These are phyloP conservation scores for Physaria fendleri DNA, from an alignment of 345 rosid species.

Conservation along the genomic window DNA sequence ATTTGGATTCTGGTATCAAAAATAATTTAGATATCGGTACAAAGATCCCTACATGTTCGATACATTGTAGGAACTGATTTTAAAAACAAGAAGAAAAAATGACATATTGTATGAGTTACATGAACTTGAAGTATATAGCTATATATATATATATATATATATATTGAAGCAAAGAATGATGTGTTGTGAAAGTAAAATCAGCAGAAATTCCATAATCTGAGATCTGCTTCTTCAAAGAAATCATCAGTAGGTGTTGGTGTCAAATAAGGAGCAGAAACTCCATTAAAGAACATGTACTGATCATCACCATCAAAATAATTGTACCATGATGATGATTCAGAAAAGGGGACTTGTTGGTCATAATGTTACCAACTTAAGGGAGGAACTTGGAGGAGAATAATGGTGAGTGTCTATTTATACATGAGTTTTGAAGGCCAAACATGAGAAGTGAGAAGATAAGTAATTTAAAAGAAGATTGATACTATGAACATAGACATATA, in stretches of 20 bases:
- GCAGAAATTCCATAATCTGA: slow-evolving; percentile 82
- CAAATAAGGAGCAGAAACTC: slow-evolving; percentile 28
- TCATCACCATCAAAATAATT: slow-evolving; percentile 43
- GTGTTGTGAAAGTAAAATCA: slow-evolving; percentile 21
- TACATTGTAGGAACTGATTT: not conserved
- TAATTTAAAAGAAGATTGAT: too few species aligned
- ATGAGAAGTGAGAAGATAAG: slow-evolving; percentile 11
- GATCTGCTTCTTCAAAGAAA: slow-evolving; percentile 56
- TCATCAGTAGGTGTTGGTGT: slow-evolving; percentile 41
- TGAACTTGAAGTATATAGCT: slow-evolving; percentile 23
- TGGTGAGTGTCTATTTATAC: slow-evolving; percentile 25
- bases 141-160: too few species aligned
- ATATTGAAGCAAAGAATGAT: slow-evolving; percentile 15
- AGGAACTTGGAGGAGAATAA: slow-evolving; percentile 15
- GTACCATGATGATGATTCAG: slow-evolving; percentile 51
- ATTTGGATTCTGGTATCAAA: too few species aligned
- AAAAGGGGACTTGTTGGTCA: slow-evolving; percentile 29
- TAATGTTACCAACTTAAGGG: too few species aligned
- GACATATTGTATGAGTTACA: slow-evolving; percentile 14
- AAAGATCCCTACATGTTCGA: slow-evolving; percentile 9
- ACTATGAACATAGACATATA: slow-evolving; percentile 26
- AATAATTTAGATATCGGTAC: slow-evolving; percentile 7
- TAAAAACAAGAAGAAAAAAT: not conserved
- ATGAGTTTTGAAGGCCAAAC: slow-evolving; percentile 24
- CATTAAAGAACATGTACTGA: slow-evolving; percentile 45